Conservation (phyloP, 192 early-diverging fungal species). For the Coemansia sp. region DNA sequence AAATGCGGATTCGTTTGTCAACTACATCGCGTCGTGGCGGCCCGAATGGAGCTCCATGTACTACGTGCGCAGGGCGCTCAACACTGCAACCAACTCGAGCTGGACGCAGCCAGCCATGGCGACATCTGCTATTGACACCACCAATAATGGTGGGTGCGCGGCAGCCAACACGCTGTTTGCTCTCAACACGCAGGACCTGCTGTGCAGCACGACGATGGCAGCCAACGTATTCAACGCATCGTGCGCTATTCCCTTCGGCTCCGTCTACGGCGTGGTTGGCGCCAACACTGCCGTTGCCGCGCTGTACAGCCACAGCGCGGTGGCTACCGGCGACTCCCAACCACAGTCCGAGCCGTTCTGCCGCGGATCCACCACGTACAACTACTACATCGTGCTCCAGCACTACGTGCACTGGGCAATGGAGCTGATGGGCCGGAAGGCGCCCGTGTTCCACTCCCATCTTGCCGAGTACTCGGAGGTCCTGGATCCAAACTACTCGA, state of each 20-base stretch:
- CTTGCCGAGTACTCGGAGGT: constrained; percentile 37
- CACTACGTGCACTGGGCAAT: constrained; percentile 48
- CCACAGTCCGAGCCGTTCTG: constrained; percentile 7
- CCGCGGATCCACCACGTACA: constrained; percentile 17
- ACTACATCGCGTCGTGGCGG: constrained; percentile 47
- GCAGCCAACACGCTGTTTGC: constrained; percentile 22
- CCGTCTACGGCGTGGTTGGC: constrained; percentile 26
- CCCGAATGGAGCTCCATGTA: constrained; percentile 41
- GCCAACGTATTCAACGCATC: constrained; percentile 22
- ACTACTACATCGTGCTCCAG: constrained; percentile 43
- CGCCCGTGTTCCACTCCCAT: constrained; percentile 32
- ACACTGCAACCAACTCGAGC: not conserved
- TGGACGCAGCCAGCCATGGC: constrained; percentile 30
- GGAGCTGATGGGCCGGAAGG: constrained; percentile 24
- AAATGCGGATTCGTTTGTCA: constrained; percentile 21
- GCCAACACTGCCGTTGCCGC: constrained; percentile 36
- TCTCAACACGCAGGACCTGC: constrained; percentile 30
- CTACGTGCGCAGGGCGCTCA: constrained; percentile 32
- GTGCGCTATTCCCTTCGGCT: constrained; percentile 35
- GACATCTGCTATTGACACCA: not conserved
- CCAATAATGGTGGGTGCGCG: constrained; percentile 13
- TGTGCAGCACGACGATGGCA: constrained; percentile 33
- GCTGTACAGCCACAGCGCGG: constrained; percentile 46
- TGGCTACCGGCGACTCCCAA: not conserved
- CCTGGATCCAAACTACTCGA: constrained; percentile 31